phyloP scores from a whole-genome alignment of 306 rosid genomes.

The Argentina anserina region DNA sequence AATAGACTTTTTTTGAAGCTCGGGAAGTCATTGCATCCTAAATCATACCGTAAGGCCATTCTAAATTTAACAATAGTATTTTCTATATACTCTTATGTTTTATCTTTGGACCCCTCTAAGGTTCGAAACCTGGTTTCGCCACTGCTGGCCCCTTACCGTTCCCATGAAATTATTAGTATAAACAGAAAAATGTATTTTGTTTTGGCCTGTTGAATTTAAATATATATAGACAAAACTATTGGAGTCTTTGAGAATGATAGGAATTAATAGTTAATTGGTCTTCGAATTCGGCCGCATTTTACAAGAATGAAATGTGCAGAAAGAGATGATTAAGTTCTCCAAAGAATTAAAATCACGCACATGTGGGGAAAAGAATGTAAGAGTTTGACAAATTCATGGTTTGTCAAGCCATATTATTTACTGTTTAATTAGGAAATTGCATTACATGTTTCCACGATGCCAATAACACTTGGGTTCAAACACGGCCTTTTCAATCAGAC shows the following conservation, averaged over 20 bases:
- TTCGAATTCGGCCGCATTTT: background rate
- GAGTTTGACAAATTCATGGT: background rate
- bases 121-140: no score
- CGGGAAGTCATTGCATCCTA: no score
- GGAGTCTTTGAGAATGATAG: background rate
- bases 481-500: background rate
- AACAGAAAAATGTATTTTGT: no score
- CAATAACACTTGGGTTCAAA: background rate
- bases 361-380: background rate
- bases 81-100: no score
- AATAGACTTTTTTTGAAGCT: no score
- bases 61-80: no score
- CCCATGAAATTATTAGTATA: no score
- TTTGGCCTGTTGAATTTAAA: no score
- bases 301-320: background rate
- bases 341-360: background rate
- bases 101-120: no score
- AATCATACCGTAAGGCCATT: no score
- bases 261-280: background rate
- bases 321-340: background rate
- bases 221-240: no score
- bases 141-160: no score
- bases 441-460: background rate
- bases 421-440: background rate
- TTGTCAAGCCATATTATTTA: background rate